Base-by-base conservation (phyloP, 768 basidiomycete genomes). In the Agaricus blazei region DNA sequence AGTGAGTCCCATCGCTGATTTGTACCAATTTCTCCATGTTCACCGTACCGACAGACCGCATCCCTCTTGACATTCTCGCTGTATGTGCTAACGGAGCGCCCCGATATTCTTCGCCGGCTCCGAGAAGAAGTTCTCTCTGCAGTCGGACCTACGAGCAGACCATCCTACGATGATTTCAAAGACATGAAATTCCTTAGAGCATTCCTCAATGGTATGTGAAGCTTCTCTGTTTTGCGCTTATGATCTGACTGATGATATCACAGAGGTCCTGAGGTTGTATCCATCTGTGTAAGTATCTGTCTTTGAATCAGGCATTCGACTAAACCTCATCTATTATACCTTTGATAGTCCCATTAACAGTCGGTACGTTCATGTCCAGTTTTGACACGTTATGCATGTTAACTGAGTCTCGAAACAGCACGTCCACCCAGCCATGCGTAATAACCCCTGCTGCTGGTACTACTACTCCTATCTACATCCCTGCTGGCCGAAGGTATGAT, bases 151-250 rank as follows among this genome's bases (percentile, higher is more conserved):
- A 60, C 56, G 19, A 62, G 63, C 6, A 49, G 65, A 14, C 77
- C 77, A 1, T 70, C 69, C 0, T 74, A 70, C 53, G 75, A 74
- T n/a, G 68, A 76, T 46, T 68, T 79, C 54, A 67, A 69, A 46
- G 64, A 71, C 2, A 73, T 79, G 72, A 76, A 72, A 52, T 65
- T 58, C 46, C 44, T 65, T 40, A 46, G 64, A 9, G 64, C 64
- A 15, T 60, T 65, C 31, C 60, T 67, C 51, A 67, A 67, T 46
- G 66, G 66, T 65, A 53, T 4, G 57, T 23, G 2, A 34, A 15
- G 19, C 12, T 37, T 4, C 6, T 4, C 42, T 40, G 15, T 14
- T 11, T 34, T 24, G 4, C 26, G 7, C 8, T 5, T 4, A 11
- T 28, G 19, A 8, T 5, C 42, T 44, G 40, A 56, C 11, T 5